Conservation (phyloP, 2,329 filamentous ascomycete genomes). For the Stagonosporopsis rhizophila region DNA sequence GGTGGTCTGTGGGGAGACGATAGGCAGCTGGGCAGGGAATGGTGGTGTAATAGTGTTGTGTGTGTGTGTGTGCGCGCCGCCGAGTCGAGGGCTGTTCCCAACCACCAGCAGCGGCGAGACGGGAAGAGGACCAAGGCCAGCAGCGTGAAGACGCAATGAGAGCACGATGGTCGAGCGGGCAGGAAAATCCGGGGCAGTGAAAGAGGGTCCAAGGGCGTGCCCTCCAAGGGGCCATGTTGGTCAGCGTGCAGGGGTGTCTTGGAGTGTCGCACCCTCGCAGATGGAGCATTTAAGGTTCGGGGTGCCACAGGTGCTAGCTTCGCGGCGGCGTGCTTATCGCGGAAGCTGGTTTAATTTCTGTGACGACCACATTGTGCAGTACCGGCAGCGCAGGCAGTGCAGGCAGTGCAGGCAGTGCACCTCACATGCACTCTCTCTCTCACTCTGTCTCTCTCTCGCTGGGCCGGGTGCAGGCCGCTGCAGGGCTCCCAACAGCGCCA, state of each 20-base stretch:
- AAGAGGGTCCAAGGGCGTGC: constrained; percentile 2
- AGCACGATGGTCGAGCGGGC: not conserved
- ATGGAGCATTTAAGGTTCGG: constrained; percentile 14
- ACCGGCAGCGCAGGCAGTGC: not conserved
- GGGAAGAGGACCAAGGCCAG: constrained; percentile 8
- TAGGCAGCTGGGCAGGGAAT: constrained; percentile 12
- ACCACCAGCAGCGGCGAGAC: constrained; percentile 13
- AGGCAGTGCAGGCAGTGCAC: not conserved
- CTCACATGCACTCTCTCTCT: too few relatives aligned
- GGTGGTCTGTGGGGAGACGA: constrained; percentile 16
- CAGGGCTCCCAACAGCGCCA: constrained; percentile 10
- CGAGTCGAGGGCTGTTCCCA: not conserved
- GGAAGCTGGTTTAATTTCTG: constrained; percentile 10
- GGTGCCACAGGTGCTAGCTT: constrained; percentile 3
- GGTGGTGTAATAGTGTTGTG: constrained; percentile 4
- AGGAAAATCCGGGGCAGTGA: constrained; percentile 16
- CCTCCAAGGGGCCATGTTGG: constrained; percentile 3
- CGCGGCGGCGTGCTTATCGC: constrained; percentile 14
- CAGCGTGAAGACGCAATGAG: not conserved
- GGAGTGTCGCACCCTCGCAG: not conserved
- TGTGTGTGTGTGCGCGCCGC: constrained; percentile 3
- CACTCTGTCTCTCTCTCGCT: too few relatives aligned
- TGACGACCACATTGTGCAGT: not conserved
- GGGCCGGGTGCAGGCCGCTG: not conserved
- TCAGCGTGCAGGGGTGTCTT: constrained; percentile 9